These are phyloP conservation scores for Desmodesmus armatus DNA, from an alignment of 139 green algal species.

Conservation along the genomic window DNA sequence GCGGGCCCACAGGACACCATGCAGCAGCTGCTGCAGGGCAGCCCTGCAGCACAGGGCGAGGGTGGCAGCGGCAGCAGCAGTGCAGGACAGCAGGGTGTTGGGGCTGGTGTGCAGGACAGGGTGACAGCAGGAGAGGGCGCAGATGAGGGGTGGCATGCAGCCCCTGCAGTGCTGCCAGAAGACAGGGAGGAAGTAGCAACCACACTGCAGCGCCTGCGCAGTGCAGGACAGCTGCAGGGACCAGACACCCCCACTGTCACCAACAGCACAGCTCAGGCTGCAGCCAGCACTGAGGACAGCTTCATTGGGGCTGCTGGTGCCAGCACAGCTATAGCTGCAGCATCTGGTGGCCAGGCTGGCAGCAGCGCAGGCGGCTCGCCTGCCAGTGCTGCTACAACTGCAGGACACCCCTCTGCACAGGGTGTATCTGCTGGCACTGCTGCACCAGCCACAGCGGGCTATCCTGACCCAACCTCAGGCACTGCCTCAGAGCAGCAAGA, in stretches of 20 bases:
- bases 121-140: neutral
- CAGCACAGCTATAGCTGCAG: neutral
- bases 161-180: neutral
- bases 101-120: neutral
- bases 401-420: neutral
- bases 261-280: neutral
- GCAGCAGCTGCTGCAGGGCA: constrained; percentile 7
- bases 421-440: neutral
- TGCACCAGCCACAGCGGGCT: neutral
- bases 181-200: neutral
- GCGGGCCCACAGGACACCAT: neutral
- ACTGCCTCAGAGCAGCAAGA: too few species aligned
- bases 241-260: neutral
- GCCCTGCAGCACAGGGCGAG: neutral
- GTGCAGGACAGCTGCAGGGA: neutral
- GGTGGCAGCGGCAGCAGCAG: neutral
- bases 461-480: too few species aligned
- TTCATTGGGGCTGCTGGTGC: too few species aligned
- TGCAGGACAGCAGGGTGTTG: neutral
- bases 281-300: neutral
- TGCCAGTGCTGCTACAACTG: neutral
- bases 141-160: neutral
- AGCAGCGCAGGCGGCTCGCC: neutral
- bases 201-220: neutral
- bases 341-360: neutral